Percentiles rank a stretch among this genome's conserved stretches.
Evolutionary conservation across 441 rosid species (phyloP).

Genomic region (Populus hybrid): DNA sequence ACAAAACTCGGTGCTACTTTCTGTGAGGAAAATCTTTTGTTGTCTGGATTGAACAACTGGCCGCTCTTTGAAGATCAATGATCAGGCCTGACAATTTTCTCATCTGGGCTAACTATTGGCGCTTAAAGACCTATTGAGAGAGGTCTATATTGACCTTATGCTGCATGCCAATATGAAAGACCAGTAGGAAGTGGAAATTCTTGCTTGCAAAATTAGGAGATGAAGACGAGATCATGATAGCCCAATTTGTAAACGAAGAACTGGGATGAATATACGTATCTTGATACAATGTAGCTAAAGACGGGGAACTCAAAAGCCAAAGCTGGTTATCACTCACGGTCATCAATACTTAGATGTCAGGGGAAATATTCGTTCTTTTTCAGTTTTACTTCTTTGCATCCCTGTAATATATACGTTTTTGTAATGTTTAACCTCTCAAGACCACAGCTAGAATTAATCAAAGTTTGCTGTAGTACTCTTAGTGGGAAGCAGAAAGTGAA

Average conservation of each 20-base stretch:
- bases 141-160: not conserved
- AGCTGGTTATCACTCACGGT: not conserved
- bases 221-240: not conserved
- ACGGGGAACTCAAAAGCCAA: not conserved
- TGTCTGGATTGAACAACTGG: slow-evolving; percentile 10
- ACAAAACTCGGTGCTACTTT: slow-evolving; percentile 23
- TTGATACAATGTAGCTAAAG: not conserved
- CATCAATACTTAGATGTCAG: not conserved
- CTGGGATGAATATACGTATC: not conserved
- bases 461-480: not conserved
- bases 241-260: not conserved
- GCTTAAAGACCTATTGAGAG: not conserved
- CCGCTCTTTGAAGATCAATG: not conserved
- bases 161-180: not conserved
- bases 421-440: not conserved
- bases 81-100: not conserved
- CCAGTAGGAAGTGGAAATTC: not conserved
- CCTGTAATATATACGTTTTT: not conserved
- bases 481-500: not conserved
- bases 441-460: not conserved
- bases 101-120: not conserved
- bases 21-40: slow-evolving; percentile 17
- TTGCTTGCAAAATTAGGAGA: not conserved
- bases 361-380: not conserved
- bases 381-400: not conserved